phyloP scores from a whole-genome alignment of 2,329 filamentous ascomycete species.

The Colletotrichum noveboracense region DNA sequence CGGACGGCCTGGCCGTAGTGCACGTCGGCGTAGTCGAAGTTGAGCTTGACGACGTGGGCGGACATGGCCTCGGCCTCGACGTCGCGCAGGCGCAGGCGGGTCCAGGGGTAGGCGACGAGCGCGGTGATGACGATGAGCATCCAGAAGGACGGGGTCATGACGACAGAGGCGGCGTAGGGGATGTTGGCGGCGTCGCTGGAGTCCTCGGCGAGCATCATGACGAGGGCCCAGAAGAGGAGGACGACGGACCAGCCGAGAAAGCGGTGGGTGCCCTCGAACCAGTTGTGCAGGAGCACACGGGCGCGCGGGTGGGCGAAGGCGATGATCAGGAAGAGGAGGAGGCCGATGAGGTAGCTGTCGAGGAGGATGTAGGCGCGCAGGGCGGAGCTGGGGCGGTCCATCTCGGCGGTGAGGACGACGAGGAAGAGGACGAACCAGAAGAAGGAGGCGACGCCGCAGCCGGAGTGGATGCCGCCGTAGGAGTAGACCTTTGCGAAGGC shows the following conservation, averaged over 20 bases:
- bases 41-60: slow-evolving; percentile 72
- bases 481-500: slow-evolving; percentile 57
- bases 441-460: slow-evolving; percentile 53
- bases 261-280: slow-evolving; percentile 74
- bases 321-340: slow-evolving; percentile 64
- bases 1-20: slow-evolving; percentile 62
- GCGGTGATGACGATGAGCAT: slow-evolving; percentile 68
- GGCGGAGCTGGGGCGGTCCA: slow-evolving; percentile 43
- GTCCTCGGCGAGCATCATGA: slow-evolving; percentile 56
- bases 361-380: slow-evolving; percentile 35
- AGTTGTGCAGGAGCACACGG: slow-evolving; percentile 67
- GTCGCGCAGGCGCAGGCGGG: slow-evolving; percentile 69
- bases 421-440: slow-evolving; percentile 54
- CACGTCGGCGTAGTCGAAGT: slow-evolving; percentile 69
- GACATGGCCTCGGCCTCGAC: slow-evolving; percentile 74
- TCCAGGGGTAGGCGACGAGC: slow-evolving; percentile 75
- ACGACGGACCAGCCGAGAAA: slow-evolving; percentile 76
- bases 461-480: slow-evolving; percentile 56
- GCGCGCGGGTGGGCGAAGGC: slow-evolving; percentile 68
- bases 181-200: slow-evolving; percentile 39
- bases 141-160: slow-evolving; percentile 63
- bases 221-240: slow-evolving; percentile 66
- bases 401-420: slow-evolving; percentile 27
- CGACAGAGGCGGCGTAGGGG: slow-evolving; percentile 40
- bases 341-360: slow-evolving; percentile 62